Conservation (phyloP, 805 yeast species). For the Zygosaccharomyces lentus region DNA sequence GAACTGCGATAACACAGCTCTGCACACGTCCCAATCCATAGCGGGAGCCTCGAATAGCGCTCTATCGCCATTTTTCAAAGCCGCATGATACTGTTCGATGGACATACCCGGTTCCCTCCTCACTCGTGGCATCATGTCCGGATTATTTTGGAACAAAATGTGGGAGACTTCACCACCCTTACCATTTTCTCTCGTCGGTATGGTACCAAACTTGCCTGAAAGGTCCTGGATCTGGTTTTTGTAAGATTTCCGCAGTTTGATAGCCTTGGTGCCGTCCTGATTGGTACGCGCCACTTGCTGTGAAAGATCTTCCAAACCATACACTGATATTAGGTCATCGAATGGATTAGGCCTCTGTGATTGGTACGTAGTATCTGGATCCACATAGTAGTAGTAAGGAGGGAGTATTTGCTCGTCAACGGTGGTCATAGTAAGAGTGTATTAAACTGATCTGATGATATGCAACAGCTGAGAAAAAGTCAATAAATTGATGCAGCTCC, state of each 20-base stretch:
- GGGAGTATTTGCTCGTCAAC: conserved; percentile 26
- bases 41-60: conserved; percentile 23
- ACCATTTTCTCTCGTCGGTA: conserved; percentile 47
- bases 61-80: conserved; percentile 27
- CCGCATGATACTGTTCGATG: conserved; percentile 24
- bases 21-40: conserved; percentile 33
- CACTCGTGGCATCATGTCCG: conserved; percentile 32
- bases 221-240: conserved; percentile 86
- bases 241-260: conserved; percentile 88
- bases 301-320: conserved; percentile 64
- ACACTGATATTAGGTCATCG: conserved; percentile 64
- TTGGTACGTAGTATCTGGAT: conserved; percentile 32
- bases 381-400: conserved; percentile 40
- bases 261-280: conserved; percentile 86
- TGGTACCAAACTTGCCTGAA: conserved; percentile 65
- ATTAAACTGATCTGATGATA: no score
- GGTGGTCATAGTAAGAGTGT: conserved; percentile 11
- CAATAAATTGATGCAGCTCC: no score
- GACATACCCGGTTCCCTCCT: conserved; percentile 25
- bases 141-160: conserved; percentile 33
- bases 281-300: conserved; percentile 80
- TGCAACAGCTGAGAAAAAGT: no score
- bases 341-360: conserved; percentile 64
- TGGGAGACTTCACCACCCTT: conserved; percentile 37
- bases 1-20: conserved; percentile 31